Evolutionary conservation across 2,329 filamentous ascomycete species (phyloP).

Genomic region (Ophiostoma quercus): DNA sequence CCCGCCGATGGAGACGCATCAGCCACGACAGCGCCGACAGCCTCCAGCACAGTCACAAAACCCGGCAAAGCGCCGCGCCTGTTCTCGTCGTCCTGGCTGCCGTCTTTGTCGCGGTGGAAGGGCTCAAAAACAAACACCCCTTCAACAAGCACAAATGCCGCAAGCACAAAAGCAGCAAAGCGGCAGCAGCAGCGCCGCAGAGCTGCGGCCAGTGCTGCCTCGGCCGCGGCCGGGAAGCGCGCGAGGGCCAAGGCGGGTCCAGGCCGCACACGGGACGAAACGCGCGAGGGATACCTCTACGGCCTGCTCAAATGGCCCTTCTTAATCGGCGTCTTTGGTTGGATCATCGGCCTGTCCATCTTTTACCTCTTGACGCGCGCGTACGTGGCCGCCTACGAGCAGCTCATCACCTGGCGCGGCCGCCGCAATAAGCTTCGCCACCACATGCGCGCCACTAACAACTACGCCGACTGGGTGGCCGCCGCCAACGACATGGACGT

Average conservation of each 20-base stretch:
- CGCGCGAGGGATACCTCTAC: conserved; percentile 88
- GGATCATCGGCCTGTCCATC: conserved; percentile 68
- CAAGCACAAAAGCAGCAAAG: neutral
- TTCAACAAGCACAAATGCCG: conserved; percentile 29
- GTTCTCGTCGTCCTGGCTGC: conserved; percentile 17
- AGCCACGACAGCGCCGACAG: neutral
- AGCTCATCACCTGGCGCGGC: conserved; percentile 84
- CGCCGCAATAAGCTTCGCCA: conserved; percentile 64
- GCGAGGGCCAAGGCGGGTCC: conserved; percentile 28
- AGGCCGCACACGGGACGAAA: conserved; percentile 76
- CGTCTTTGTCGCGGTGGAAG: conserved; percentile 14
- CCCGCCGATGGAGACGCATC: conserved; percentile 22
- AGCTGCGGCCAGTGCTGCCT: conserved; percentile 27
- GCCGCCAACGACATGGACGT: conserved; percentile 74
- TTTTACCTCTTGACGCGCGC: conserved; percentile 75
- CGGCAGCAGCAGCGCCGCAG: conserved; percentile 17
- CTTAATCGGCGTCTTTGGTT: conserved; percentile 70
- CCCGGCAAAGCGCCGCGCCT: conserved; percentile 1
- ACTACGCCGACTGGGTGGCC: conserved; percentile 76
- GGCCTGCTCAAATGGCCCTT: conserved; percentile 87
- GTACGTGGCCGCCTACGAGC: conserved; percentile 91
- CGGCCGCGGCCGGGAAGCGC: conserved; percentile 33
- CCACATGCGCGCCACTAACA: conserved; percentile 64
- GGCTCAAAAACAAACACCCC: conserved; percentile 33
- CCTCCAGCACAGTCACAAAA: neutral